These are phyloP conservation scores for Candida chauliodis DNA, from an alignment of 805 yeast species.

Conservation along the genomic window DNA sequence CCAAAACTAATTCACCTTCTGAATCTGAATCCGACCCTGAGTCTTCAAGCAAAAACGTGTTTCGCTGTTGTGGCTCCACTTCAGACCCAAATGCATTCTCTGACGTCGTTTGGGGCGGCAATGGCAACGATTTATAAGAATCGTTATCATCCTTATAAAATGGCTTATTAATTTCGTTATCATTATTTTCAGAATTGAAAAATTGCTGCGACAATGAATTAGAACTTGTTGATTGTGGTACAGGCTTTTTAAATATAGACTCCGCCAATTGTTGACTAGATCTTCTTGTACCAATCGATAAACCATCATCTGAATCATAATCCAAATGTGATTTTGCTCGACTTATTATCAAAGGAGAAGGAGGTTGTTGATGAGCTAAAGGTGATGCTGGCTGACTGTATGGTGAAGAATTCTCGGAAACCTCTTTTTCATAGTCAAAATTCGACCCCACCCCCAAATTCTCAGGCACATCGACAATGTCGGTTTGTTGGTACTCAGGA, in stretches of 20 bases:
- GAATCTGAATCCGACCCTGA: conserved; percentile 29
- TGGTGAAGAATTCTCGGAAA: conserved; percentile 20
- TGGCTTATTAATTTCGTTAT: no score
- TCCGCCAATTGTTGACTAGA: conserved; percentile 44
- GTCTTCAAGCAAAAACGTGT: conserved; percentile 10
- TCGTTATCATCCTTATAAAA: no score
- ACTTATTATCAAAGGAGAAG: conserved; percentile 8
- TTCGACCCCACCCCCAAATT: conserved; percentile 40
- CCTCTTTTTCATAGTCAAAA: conserved; percentile 34
- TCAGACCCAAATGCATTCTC: conserved; percentile 29
- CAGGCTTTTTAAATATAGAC: conserved; percentile 27
- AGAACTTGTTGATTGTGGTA: conserved; percentile 42
- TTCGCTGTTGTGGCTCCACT: conserved; percentile 15
- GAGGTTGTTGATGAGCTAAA: background rate
- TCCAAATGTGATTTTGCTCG: conserved; percentile 8
- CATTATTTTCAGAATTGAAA: no score
- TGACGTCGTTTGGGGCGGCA: conserved; percentile 42
- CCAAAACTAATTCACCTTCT: conserved; percentile 27
- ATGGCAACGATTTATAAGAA: conserved; percentile 30
- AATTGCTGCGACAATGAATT: conserved; percentile 37
- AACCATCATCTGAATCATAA: conserved; percentile 27
- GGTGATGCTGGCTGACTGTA: conserved; percentile 8
- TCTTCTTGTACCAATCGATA: conserved; percentile 35
- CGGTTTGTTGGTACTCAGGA: conserved; percentile 26
- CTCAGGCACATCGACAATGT: conserved; percentile 46